Base-by-base conservation (phyloP, 75 land plant species). In the Cunninghamia lanceolata region DNA sequence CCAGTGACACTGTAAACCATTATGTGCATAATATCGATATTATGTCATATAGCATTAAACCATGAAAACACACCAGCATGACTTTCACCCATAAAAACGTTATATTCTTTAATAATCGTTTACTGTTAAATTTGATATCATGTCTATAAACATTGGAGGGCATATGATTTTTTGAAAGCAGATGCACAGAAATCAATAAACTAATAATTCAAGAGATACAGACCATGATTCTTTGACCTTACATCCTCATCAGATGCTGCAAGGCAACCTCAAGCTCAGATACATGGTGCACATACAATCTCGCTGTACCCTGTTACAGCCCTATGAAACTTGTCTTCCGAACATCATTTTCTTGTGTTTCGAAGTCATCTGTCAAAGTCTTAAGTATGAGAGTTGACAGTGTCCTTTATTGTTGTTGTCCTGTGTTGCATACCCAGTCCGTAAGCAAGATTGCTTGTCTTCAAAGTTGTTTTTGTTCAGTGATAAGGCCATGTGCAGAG, bases 201-300 rank as follows among this genome's bases (percentile, higher is more conserved):
- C 45, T 28, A n/a, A 80, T 3, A 45, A 45, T 47, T 80, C 32
- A 80, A 45, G 4, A 80, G 25, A 39, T 8, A 6, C 43, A 77
- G 28, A 40, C 68, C 7, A 63, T 28, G 21, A 76, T 39, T 21
- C 43, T 76, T 76, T 76, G 21, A 21, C 79, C 79, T 36, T 76
- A 16, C 19, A 76, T 38, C 42, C 4, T 34, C 76, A 42, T 76
- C 8, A 5, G 42, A 79, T 79, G 47, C 82, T 79, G 45, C 30
- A 10, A 79, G 82, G 46, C n/a, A 42, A 42, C 28, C 34, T 80
- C 15, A 11, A 30, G 46, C 21, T 28, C 34, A 43, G 2, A 10
- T 79, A 35, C 82, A 79, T 11, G 25, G 21, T 42, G n/a, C 47
- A 79, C 30, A 70, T 70, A 79, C 82, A 80, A 80, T n/a, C 34